These are phyloP conservation scores for Zygosaccharomyces sapae DNA, from an alignment of 1,139 yeast genomes.

Conservation along the genomic window DNA sequence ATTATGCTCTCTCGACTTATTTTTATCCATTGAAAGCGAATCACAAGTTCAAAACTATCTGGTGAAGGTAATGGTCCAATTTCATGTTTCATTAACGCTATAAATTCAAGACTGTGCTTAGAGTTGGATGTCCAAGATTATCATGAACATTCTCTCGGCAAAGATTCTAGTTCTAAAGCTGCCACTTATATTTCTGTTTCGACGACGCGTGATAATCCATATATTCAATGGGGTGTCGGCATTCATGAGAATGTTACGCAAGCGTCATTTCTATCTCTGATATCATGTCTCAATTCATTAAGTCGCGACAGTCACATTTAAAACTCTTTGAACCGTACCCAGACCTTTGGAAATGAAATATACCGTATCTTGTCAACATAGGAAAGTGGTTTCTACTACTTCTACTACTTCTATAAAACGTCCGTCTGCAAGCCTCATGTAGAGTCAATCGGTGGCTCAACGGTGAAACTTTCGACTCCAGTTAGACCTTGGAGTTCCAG, in stretches of 20 bases:
- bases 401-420: too few relatives aligned
- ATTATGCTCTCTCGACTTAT: conserved; percentile 45
- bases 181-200: conserved; percentile 78
- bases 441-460: conserved; percentile 65
- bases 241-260: conserved; percentile 88
- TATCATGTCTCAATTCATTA: conserved; percentile 59
- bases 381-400: too few relatives aligned
- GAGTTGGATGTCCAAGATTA: conserved; percentile 73
- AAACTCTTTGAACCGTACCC: too few relatives aligned
- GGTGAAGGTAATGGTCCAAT: conserved; percentile 96
- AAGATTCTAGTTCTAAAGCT: conserved; percentile 79
- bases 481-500: conserved; percentile 36
- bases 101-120: conserved; percentile 54
- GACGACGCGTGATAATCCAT: conserved; percentile 45
- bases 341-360: too few relatives aligned
- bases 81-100: conserved; percentile 81
- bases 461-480: conserved; percentile 93
- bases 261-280: conserved; percentile 76
- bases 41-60: conserved; percentile 47
- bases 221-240: conserved; percentile 87
- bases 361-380: too few relatives aligned
- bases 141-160: conserved; percentile 89
- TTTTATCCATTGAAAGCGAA: conserved; percentile 46
- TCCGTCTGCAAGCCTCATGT: too few relatives aligned
- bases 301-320: neutral